phyloP scores from a whole-genome alignment of 345 rosid species.

The Lumnitzera littorea region DNA sequence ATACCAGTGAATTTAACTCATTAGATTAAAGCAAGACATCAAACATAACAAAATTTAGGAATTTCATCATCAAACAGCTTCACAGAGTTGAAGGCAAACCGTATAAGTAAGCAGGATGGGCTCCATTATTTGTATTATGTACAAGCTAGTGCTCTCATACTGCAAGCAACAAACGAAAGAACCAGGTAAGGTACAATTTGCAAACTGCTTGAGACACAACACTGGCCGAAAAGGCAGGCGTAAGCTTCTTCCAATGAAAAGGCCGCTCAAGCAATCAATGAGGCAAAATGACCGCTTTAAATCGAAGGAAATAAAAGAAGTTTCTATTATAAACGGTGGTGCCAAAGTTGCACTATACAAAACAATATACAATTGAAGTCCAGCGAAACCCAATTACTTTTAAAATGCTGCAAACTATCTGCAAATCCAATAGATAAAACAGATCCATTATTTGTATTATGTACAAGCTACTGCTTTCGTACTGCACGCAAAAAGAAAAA shows the following conservation, averaged over 20 bases:
- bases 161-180: slow-evolving; percentile 20
- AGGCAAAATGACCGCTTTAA: too few species aligned
- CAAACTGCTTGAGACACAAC: too few species aligned
- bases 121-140: slow-evolving; percentile 82
- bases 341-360: too few species aligned
- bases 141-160: slow-evolving; percentile 86
- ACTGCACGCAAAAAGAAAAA: slow-evolving; percentile 37
- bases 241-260: too few species aligned
- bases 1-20: slow-evolving; percentile 16
- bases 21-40: slow-evolving; percentile 2
- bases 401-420: too few species aligned
- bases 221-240: too few species aligned
- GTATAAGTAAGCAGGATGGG: slow-evolving; percentile 89
- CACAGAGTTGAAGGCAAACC: slow-evolving; percentile 36
- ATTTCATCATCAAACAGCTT: slow-evolving; percentile 6
- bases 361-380: too few species aligned
- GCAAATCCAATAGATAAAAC: neutral
- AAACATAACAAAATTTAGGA: neutral
- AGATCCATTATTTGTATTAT: slow-evolving; percentile 83
- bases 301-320: too few species aligned
- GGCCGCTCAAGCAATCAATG: too few species aligned
- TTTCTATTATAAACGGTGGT: too few species aligned
- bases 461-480: slow-evolving; percentile 78
- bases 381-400: too few species aligned
- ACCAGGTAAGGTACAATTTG: too few species aligned